These are phyloP conservation scores for Eucalyptus urophylla DNA, from an alignment of 345 rosid genomes.

Conservation along the genomic window DNA sequence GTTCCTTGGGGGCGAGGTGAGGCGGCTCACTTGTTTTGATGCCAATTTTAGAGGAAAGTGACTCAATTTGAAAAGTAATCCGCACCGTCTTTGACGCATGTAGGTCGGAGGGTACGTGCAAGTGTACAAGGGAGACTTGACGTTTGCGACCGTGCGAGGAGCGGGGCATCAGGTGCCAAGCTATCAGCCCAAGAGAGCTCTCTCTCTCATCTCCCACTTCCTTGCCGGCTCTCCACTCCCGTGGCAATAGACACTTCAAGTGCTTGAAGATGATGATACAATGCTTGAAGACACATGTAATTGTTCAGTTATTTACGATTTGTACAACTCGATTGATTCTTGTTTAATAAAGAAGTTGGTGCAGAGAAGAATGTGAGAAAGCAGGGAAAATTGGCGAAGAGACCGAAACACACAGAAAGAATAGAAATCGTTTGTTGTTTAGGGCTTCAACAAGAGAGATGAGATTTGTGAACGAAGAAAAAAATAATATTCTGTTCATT, in stretches of 20 bases:
- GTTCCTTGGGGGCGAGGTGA: constrained; percentile 54
- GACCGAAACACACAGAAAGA: not conserved
- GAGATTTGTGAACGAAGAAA: no score
- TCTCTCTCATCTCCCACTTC: constrained; percentile 64
- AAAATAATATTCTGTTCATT: no score
- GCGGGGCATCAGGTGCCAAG: constrained; percentile 98
- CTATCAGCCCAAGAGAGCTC: constrained; percentile 72
- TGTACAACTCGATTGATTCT: not conserved
- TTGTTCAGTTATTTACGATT: not conserved
- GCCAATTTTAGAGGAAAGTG: not conserved
- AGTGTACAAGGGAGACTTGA: constrained; percentile 58
- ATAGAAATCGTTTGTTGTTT: not conserved
- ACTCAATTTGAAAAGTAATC: not conserved
- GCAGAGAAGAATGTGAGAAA: not conserved
- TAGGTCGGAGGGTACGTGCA: constrained; percentile 81
- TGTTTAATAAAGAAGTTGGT: not conserved
- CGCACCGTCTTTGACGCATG: not conserved
- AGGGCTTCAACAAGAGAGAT: not conserved
- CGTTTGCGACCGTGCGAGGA: constrained; percentile 72
- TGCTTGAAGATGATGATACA: not conserved
- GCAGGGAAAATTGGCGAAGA: not conserved
- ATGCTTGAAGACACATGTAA: not conserved
- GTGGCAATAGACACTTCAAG: not conserved
- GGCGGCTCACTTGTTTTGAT: not conserved
- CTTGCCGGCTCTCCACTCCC: constrained; percentile 61